phyloP scores from a whole-genome alignment of 345 rosid species.

The Camelina laxa region DNA sequence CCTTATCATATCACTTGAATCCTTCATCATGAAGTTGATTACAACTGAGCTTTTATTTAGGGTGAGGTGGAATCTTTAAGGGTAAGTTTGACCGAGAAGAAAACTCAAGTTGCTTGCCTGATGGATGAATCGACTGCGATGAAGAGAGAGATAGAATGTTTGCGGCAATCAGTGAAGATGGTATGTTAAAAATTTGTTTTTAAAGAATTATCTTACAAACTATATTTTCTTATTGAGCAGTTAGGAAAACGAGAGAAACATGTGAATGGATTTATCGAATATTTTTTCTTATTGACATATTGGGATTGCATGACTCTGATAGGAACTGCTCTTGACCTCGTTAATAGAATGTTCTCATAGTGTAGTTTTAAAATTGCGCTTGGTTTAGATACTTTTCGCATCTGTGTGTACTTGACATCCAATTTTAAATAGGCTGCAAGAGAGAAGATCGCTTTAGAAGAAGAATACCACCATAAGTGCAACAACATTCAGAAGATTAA shows the following conservation, averaged over 20 bases:
- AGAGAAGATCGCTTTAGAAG: constrained; percentile 62
- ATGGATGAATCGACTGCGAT: constrained; percentile 64
- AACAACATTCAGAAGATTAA: constrained; percentile 50
- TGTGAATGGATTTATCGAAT: constrained; percentile 9
- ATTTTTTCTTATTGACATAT: constrained; percentile 9
- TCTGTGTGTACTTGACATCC: constrained; percentile 22
- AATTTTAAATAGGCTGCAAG: constrained; percentile 62
- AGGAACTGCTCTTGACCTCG: constrained; percentile 12
- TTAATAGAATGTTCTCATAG: neutral
- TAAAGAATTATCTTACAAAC: neutral
- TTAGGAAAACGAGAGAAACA: neutral
- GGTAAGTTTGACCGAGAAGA: constrained; percentile 59
- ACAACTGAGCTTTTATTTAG: constrained; percentile 46
- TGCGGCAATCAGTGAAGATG: constrained; percentile 57
- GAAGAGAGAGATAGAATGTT: constrained; percentile 65
- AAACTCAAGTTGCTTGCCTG: constrained; percentile 61
- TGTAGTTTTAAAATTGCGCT: neutral
- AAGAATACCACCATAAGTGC: constrained; percentile 51
- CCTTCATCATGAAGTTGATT: constrained; percentile 2
- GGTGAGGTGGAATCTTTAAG: constrained; percentile 55
- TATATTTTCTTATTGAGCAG: constrained; percentile 9
- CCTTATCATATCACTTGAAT: constrained; percentile 9
- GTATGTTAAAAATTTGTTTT: constrained; percentile 51
- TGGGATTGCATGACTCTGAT: neutral
- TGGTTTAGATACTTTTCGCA: neutral